phyloP scores from a whole-genome alignment of 108 stramenopile genomes.

The Nitzschia sp. region DNA sequence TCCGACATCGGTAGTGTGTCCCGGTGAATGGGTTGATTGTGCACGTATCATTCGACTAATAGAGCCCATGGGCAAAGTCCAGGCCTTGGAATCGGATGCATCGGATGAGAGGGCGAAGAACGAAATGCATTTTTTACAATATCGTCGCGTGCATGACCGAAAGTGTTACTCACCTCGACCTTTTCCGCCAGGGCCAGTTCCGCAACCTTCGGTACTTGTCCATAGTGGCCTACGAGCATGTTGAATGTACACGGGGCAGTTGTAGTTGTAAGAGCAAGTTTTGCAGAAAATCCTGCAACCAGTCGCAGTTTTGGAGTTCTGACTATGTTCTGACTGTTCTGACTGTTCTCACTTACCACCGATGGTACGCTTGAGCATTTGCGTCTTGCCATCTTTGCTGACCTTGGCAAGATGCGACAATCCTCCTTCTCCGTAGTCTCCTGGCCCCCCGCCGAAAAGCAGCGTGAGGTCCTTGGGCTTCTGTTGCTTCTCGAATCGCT shows the following conservation, averaged over 20 bases:
- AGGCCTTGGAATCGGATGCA: conserved; percentile 50
- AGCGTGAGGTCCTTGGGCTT: conserved; percentile 57
- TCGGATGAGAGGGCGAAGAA: too few species aligned
- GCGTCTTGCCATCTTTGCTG: conserved; percentile 28
- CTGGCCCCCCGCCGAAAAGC: conserved; percentile 78
- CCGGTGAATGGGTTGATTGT: conserved; percentile 75
- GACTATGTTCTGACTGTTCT: not conserved
- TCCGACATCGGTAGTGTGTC: conserved; percentile 79
- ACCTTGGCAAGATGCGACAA: conserved; percentile 67
- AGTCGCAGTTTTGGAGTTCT: not conserved
- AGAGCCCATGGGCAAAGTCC: conserved; percentile 76
- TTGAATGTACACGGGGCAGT: too few species aligned
- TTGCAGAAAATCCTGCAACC: too few species aligned
- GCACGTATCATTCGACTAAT: conserved; percentile 82
- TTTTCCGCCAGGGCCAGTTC: conserved; percentile 55
- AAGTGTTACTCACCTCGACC: conserved; percentile 41
- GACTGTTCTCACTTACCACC: conserved; percentile 34
- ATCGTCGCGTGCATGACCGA: too few species aligned
- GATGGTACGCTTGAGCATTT: conserved; percentile 71
- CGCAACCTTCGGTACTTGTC: conserved; percentile 71
- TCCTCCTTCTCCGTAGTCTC: conserved; percentile 42
- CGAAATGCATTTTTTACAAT: too few species aligned
- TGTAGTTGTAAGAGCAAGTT: too few species aligned
- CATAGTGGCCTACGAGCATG: conserved; percentile 52
- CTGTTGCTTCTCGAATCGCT: conserved; percentile 51